A percentile compares a stretch with the other conserved stretches of the same genome.
phyloP scores from a whole-genome alignment of 495 filamentous ascomycete species.

The Echria macrotheca region DNA sequence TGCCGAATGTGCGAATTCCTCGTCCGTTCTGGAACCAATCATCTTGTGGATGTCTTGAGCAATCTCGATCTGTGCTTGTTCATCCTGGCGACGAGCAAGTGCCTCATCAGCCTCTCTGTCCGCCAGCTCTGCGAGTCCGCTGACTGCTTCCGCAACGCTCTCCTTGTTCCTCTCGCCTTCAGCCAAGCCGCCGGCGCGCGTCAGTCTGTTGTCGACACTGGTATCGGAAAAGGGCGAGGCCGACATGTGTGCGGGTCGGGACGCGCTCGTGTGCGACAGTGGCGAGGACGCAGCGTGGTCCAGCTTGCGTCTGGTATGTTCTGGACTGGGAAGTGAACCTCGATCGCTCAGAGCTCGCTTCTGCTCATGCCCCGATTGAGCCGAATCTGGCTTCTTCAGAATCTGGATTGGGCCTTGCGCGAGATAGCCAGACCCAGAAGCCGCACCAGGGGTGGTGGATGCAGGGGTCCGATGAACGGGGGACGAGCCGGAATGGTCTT shows the following conservation, averaged over 20 bases:
- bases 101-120: conserved; percentile 65
- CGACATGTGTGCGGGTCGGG: conserved; percentile 3
- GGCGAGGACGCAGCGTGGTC: conserved; percentile 38
- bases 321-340: conserved; percentile 35
- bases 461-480: conserved; percentile 37
- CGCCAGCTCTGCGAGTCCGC: conserved; percentile 60
- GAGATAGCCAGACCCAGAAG: conserved; percentile 21
- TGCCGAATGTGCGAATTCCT: conserved; percentile 40
- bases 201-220: conserved; percentile 7
- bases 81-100: conserved; percentile 50
- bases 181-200: neutral
- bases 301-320: conserved; percentile 39
- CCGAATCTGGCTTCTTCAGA: conserved; percentile 33
- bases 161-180: conserved; percentile 44
- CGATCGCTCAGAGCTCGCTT: conserved; percentile 36
- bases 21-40: conserved; percentile 37
- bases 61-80: conserved; percentile 44
- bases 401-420: conserved; percentile 29
- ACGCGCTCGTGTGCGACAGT: conserved; percentile 14
- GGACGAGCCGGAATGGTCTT: conserved; percentile 27
- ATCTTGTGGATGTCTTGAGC: conserved; percentile 39
- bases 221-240: conserved; percentile 18
- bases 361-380: conserved; percentile 27
- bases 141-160: conserved; percentile 67
- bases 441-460: conserved; percentile 36